phyloP scores from a whole-genome alignment of 305 asterid genomes.

The Rubia balearica region DNA sequence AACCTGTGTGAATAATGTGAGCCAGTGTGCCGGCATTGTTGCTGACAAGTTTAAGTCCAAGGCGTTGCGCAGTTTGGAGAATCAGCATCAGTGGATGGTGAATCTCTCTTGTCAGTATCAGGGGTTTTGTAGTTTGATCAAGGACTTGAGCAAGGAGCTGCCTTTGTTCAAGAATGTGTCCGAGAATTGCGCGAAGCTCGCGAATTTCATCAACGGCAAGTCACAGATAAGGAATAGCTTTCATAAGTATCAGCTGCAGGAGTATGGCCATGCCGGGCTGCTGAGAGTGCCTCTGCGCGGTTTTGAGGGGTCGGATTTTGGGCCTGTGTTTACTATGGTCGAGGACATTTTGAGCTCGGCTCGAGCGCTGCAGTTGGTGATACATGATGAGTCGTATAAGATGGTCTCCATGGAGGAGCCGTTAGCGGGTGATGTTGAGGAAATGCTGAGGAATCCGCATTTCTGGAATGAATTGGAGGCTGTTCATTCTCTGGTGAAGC shows the following conservation, averaged over 20 bases:
- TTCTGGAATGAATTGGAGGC: constrained; percentile 95
- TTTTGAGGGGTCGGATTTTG: constrained; percentile 50
- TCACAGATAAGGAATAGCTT: constrained; percentile 56
- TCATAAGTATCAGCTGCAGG: constrained; percentile 73
- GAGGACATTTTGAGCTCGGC: constrained; percentile 80
- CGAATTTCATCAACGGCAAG: constrained; percentile 55
- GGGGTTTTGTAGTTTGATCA: constrained; percentile 57
- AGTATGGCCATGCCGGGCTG: constrained; percentile 59
- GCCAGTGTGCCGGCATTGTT: constrained; percentile 79
- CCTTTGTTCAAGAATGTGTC: constrained; percentile 60
- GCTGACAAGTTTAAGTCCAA: constrained; percentile 81
- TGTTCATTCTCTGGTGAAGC: constrained; percentile 63
- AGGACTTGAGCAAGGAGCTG: constrained; percentile 73
- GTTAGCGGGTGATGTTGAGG: constrained; percentile 60
- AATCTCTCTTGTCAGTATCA: constrained; percentile 78
- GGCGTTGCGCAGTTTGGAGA: constrained; percentile 68
- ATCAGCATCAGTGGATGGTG: constrained; percentile 86
- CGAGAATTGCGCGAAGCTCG: constrained; percentile 58
- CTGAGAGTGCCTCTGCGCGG: constrained; percentile 47
- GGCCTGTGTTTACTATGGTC: constrained; percentile 44
- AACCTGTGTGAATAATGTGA: constrained; percentile 53
- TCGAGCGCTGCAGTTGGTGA: constrained; percentile 63
- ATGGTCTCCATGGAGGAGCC: constrained; percentile 50
- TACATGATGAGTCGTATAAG: constrained; percentile 68
- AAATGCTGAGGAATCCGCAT: constrained; percentile 73